Evolutionary conservation across 257 asterid species (phyloP).

Genomic region (Primulina huaijiensis): DNA sequence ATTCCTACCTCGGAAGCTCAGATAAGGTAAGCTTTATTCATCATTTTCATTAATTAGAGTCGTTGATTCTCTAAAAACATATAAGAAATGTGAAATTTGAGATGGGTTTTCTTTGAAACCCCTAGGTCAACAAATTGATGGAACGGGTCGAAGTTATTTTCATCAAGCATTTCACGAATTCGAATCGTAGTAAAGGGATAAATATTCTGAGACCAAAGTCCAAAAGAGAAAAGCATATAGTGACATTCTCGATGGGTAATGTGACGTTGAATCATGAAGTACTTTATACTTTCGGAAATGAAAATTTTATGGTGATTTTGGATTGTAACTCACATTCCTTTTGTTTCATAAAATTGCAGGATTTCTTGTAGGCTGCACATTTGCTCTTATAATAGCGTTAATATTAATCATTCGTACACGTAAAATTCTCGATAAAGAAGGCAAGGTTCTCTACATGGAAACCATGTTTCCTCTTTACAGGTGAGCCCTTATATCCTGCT

Average conservation of each 20-base stretch:
- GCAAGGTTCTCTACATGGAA: slow-evolving; percentile 45
- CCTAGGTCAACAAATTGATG: slow-evolving; percentile 44
- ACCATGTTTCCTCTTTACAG: slow-evolving; percentile 67
- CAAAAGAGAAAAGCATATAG: slow-evolving; percentile 41
- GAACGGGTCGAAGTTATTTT: slow-evolving; percentile 51
- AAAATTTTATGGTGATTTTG: neutral
- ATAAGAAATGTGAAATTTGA: neutral
- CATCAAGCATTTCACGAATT: slow-evolving; percentile 55
- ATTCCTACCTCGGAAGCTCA: slow-evolving; percentile 52
- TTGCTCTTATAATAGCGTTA: slow-evolving; percentile 48
- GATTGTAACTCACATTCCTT: neutral
- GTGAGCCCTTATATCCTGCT: slow-evolving; percentile 19
- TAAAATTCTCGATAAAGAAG: slow-evolving; percentile 34
- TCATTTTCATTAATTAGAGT: neutral
- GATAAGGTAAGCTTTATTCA: slow-evolving; percentile 41
- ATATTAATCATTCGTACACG: slow-evolving; percentile 39
- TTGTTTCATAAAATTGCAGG: slow-evolving; percentile 35
- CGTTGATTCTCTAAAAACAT: neutral
- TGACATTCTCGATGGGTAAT: slow-evolving; percentile 49
- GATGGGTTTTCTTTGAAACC: slow-evolving; percentile 12
- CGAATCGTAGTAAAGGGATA: slow-evolving; percentile 51
- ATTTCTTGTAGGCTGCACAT: slow-evolving; percentile 49
- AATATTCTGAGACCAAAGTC: slow-evolving; percentile 42
- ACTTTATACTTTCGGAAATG: neutral
- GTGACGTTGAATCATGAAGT: no score